Percentiles rank a stretch among this genome's conserved stretches.
Evolutionary conservation across 2,329 filamentous ascomycete species (phyloP).

Genomic region (Lachnellula arida): DNA sequence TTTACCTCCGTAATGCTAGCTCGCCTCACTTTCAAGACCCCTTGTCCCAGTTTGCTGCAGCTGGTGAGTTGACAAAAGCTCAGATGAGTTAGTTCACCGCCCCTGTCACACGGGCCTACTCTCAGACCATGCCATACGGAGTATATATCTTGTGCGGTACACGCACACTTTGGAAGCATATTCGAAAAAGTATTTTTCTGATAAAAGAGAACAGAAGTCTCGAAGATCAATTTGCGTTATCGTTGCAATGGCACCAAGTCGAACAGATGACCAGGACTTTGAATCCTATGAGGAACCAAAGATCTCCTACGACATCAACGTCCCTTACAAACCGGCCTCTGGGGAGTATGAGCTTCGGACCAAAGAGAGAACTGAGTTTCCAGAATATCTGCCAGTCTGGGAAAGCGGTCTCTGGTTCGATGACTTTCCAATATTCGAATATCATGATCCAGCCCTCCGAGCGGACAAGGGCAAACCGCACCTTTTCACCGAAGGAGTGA

Average conservation of each 20-base stretch:
- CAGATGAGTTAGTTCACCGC: background rate
- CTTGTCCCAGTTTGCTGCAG: background rate
- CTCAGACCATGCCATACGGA: background rate
- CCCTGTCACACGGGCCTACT: background rate
- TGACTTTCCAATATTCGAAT: constrained; percentile 40
- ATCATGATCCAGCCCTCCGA: constrained; percentile 42
- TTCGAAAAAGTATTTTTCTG: too few species aligned
- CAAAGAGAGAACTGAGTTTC: constrained; percentile 36
- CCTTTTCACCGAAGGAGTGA: constrained; percentile 54
- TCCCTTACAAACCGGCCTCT: constrained; percentile 40
- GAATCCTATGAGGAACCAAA: constrained; percentile 15
- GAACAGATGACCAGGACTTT: constrained; percentile 17
- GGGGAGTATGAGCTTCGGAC: constrained; percentile 33
- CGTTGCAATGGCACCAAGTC: constrained; percentile 19
- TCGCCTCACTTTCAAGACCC: background rate
- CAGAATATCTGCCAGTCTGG: constrained; percentile 43
- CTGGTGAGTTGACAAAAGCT: background rate
- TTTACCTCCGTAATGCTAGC: background rate
- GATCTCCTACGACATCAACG: constrained; percentile 41
- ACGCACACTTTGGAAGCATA: background rate
- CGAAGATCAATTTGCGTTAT: background rate
- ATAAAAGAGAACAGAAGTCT: too few species aligned
- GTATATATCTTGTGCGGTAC: background rate
- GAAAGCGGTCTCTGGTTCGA: constrained; percentile 42
- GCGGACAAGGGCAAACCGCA: constrained; percentile 61